These are phyloP conservation scores for Leishmania martiniquensis DNA, from an alignment of 208 protist genomes.

Conservation along the genomic window DNA sequence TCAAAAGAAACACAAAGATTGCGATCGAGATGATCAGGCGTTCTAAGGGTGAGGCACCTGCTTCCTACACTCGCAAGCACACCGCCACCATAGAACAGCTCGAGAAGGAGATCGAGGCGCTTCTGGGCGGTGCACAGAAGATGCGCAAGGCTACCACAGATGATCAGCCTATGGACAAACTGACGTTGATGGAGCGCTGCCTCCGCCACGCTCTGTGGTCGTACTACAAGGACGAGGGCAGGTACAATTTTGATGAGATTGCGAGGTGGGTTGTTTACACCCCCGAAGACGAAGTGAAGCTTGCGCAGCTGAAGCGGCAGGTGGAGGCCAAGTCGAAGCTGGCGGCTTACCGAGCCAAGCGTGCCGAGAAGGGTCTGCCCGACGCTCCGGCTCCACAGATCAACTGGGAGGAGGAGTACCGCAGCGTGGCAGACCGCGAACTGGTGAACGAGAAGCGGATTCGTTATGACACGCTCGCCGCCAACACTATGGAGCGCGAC, in stretches of 20 bases:
- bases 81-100: slow-evolving; percentile 86
- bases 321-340: slow-evolving; percentile 78
- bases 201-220: slow-evolving; percentile 92
- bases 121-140: slow-evolving; percentile 82
- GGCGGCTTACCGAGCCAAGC: slow-evolving; percentile 70
- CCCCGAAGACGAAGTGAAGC: slow-evolving; percentile 80
- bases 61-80: slow-evolving; percentile 82
- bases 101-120: slow-evolving; percentile 89
- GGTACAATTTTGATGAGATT: slow-evolving; percentile 87
- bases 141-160: slow-evolving; percentile 73
- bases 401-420: slow-evolving; percentile 86
- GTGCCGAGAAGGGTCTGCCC: slow-evolving; percentile 63
- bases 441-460: slow-evolving; percentile 88
- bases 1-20: slow-evolving; percentile 90
- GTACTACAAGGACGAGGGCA: slow-evolving; percentile 92
- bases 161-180: slow-evolving; percentile 92
- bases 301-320: slow-evolving; percentile 79
- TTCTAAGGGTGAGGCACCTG: slow-evolving; percentile 77
- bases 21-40: slow-evolving; percentile 91
- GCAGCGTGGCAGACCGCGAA: slow-evolving; percentile 79
- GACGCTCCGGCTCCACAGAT: slow-evolving; percentile 67
- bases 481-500: slow-evolving; percentile 81
- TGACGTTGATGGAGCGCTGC: slow-evolving; percentile 91
- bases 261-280: slow-evolving; percentile 93
- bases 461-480: slow-evolving; percentile 85